phyloP scores from a whole-genome alignment of 208 protist genomes.

The Crithidia brevicula region DNA sequence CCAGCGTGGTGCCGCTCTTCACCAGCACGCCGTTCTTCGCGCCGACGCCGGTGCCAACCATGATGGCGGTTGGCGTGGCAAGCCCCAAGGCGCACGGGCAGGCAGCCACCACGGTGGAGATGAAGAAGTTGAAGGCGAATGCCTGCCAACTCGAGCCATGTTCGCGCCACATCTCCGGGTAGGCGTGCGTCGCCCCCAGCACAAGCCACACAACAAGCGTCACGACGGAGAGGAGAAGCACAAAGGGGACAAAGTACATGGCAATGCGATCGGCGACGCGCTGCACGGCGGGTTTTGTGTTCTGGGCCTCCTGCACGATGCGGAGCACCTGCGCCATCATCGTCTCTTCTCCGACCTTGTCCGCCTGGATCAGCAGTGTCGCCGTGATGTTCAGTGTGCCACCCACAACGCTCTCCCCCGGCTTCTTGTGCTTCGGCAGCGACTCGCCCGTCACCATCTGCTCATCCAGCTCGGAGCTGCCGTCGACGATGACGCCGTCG shows the following conservation, averaged over 20 bases:
- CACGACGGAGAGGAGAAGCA: slow-evolving; percentile 86
- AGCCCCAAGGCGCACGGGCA: slow-evolving; percentile 98
- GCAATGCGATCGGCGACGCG: slow-evolving; percentile 90
- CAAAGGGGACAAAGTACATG: slow-evolving; percentile 93
- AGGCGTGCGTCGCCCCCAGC: slow-evolving; percentile 59
- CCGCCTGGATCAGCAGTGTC: slow-evolving; percentile 62
- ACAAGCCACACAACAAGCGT: slow-evolving; percentile 93
- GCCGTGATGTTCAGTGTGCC: slow-evolving; percentile 82
- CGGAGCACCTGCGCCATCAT: slow-evolving; percentile 94
- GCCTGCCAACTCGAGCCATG: slow-evolving; percentile 42
- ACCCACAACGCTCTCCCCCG: slow-evolving; percentile 65
- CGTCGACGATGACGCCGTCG: slow-evolving; percentile 90
- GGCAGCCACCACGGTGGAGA: slow-evolving; percentile 95
- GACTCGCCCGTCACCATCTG: slow-evolving; percentile 96
- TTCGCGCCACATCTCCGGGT: slow-evolving; percentile 67
- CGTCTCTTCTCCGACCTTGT: slow-evolving; percentile 87
- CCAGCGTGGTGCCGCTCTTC: slow-evolving; percentile 92
- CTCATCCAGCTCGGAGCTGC: slow-evolving; percentile 93
- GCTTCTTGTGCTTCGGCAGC: slow-evolving; percentile 66
- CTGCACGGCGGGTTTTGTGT: slow-evolving; percentile 95
- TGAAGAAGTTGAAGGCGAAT: slow-evolving; percentile 95
- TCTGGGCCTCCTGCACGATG: slow-evolving; percentile 97
- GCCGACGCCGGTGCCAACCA: slow-evolving; percentile 97
- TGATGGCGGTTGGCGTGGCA: slow-evolving; percentile 97
- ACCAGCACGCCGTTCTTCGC: slow-evolving; percentile 93